A percentile compares a stretch with the other conserved stretches of the same genome.
These are phyloP conservation scores for Pseudotsuga menziesii DNA, from an alignment of 75 land plant genomes.

Conservation along the genomic window DNA sequence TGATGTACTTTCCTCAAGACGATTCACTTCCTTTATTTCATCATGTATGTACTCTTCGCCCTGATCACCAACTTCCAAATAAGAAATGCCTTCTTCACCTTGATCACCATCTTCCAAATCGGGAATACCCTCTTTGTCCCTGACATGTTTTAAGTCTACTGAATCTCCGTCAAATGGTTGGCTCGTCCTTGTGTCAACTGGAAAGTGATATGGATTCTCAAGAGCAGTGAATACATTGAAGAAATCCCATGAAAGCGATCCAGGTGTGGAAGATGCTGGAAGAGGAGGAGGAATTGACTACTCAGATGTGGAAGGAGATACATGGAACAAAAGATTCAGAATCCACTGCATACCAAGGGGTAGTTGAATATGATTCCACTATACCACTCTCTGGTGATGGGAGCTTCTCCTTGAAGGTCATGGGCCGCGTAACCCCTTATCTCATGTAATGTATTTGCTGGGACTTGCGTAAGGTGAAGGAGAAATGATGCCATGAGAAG, in stretches of 20 bases:
- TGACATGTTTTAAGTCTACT: constrained; percentile 20
- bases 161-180: constrained; percentile 20
- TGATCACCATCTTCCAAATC: constrained; percentile 57
- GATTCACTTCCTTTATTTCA: constrained; percentile 20
- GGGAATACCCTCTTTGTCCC: constrained; percentile 56
- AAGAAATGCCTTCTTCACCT: constrained; percentile 13
- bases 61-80: constrained; percentile 13
- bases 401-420: too few relatives aligned
- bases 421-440: too few relatives aligned
- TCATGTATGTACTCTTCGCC: constrained; percentile 14
- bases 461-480: too few relatives aligned
- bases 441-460: constrained; percentile 20
- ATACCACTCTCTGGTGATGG: neutral
- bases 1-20: constrained; percentile 16
- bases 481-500: neutral
- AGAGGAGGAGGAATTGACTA: constrained; percentile 12
- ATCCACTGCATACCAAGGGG: neutral
- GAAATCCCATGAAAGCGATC: constrained; percentile 54
- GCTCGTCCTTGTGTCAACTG: constrained; percentile 22
- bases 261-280: constrained; percentile 18
- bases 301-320: constrained; percentile 16
- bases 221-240: constrained; percentile 37
- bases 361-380: neutral
- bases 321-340: constrained; percentile 3
- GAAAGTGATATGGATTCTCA: constrained; percentile 34